A percentile compares a stretch with the other conserved stretches of the same genome.
These are phyloP conservation scores for Phlebopus sp. DNA, from an alignment of 1,284 basidiomycete species.

Conservation along the genomic window DNA sequence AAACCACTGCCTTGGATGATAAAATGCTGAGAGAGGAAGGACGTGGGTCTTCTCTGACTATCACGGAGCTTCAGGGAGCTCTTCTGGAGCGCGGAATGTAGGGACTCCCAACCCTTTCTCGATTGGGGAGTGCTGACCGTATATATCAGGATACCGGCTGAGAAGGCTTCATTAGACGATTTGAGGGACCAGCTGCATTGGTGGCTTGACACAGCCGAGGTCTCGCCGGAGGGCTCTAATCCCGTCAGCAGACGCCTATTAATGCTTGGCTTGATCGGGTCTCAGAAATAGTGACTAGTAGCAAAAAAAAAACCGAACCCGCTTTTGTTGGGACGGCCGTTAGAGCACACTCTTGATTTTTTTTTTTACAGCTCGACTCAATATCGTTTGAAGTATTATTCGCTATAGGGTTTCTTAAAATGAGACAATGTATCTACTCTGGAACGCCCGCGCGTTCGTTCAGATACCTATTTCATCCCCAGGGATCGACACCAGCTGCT, in stretches of 20 bases:
- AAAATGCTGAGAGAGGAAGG: constrained; percentile 51
- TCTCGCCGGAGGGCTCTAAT: constrained; percentile 33
- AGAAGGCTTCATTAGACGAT: constrained; percentile 37
- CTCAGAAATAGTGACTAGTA: constrained; percentile 19
- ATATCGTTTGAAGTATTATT: constrained; percentile 1
- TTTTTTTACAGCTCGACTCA: constrained; percentile 13
- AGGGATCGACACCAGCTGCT: neutral
- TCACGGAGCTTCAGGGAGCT: constrained; percentile 55
- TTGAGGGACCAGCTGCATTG: constrained; percentile 50
- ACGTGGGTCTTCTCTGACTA: constrained; percentile 43
- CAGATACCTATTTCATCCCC: neutral
- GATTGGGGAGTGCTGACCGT: neutral
- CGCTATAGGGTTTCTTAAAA: neutral
- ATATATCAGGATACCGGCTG: constrained; percentile 28
- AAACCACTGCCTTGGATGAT: constrained; percentile 58
- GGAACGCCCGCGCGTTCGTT: neutral
- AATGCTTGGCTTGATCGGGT: constrained; percentile 36
- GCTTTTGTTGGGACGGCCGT: neutral
- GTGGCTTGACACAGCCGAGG: constrained; percentile 51
- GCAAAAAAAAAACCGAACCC: too few species aligned
- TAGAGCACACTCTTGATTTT: constrained; percentile 16
- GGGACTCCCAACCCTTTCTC: constrained; percentile 26
- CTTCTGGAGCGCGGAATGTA: constrained; percentile 75
- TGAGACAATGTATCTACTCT: neutral
- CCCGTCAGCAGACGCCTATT: constrained; percentile 41